A percentile compares a stretch with the other conserved stretches of the same genome.
Evolutionary conservation across 768 basidiomycete genomes (phyloP).

Genomic region (Leccinellum luteum): DNA sequence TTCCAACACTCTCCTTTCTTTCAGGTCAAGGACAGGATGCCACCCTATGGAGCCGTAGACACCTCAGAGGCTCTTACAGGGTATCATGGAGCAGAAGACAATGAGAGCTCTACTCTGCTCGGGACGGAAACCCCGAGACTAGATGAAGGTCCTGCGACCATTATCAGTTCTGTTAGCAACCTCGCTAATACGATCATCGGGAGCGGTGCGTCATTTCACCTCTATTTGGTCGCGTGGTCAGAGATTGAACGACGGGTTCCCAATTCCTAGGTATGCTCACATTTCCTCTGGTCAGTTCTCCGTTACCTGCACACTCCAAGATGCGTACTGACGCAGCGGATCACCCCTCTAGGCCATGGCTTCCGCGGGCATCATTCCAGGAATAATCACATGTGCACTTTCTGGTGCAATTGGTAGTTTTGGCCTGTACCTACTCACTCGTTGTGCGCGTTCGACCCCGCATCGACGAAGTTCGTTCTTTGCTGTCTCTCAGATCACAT

Average conservation of each 20-base stretch:
- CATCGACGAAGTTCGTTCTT: slow-evolving; percentile 83
- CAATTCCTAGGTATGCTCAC: slow-evolving; percentile 72
- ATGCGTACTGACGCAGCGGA: not conserved
- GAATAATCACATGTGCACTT: slow-evolving; percentile 81
- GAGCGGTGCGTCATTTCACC: slow-evolving; percentile 55
- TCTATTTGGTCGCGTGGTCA: not conserved
- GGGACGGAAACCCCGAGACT: slow-evolving; percentile 35
- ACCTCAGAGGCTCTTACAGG: slow-evolving; percentile 18
- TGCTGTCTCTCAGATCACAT: slow-evolving; percentile 79
- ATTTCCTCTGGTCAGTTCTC: slow-evolving; percentile 65
- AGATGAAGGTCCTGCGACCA: slow-evolving; percentile 64
- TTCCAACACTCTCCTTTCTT: not conserved
- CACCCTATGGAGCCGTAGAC: slow-evolving; percentile 61
- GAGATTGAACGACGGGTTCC: not conserved
- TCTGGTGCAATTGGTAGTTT: slow-evolving; percentile 77
- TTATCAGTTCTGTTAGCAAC: slow-evolving; percentile 73
- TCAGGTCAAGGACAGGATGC: slow-evolving; percentile 53
- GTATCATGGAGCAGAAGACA: slow-evolving; percentile 20
- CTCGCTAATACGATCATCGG: slow-evolving; percentile 90
- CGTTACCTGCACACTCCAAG: not conserved
- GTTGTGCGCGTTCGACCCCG: slow-evolving; percentile 74
- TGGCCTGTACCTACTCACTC: slow-evolving; percentile 84
- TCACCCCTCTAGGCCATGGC: slow-evolving; percentile 68
- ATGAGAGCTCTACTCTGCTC: slow-evolving; percentile 62
- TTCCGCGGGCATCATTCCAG: slow-evolving; percentile 85